Percentiles rank a stretch among this genome's conserved stretches.
These are phyloP conservation scores for Pachysandra terminalis DNA, from an alignment of 164 flowering plant species.

Conservation along the genomic window DNA sequence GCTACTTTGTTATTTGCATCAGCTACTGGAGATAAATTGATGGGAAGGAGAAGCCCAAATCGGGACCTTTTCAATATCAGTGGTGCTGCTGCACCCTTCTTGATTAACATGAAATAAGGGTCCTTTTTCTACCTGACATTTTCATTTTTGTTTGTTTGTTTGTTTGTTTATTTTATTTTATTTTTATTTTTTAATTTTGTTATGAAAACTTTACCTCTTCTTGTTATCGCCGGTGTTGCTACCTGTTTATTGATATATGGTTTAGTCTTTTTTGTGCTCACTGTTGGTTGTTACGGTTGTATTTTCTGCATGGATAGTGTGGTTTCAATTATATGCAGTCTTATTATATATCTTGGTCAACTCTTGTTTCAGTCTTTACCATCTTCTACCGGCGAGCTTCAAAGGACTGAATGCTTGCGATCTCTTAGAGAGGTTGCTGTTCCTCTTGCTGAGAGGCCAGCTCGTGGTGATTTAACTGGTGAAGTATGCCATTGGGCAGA, in stretches of 20 bases:
- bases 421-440: conserved; percentile 77
- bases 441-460: conserved; percentile 96
- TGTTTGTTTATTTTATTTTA: too few relatives aligned
- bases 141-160: too few relatives aligned
- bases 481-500: conserved; percentile 99
- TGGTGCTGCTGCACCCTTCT: too few relatives aligned
- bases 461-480: conserved; percentile 97
- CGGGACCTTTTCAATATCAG: too few relatives aligned
- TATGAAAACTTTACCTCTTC: too few relatives aligned
- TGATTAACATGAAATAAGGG: too few relatives aligned
- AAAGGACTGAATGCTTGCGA: conserved; percentile 86
- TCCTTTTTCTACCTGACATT: too few relatives aligned
- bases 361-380: conserved; percentile 57
- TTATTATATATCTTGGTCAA: not conserved
- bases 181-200: too few relatives aligned
- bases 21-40: too few relatives aligned
- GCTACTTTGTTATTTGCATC: too few relatives aligned
- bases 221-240: not conserved
- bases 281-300: not conserved
- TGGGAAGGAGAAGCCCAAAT: too few relatives aligned
- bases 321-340: not conserved
- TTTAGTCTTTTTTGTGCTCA: not conserved
- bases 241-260: not conserved
- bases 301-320: not conserved
- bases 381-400: conserved; percentile 72